Evolutionary conservation across 2,329 filamentous ascomycete species (phyloP).

Genomic region (Colletotrichum shisoi): DNA sequence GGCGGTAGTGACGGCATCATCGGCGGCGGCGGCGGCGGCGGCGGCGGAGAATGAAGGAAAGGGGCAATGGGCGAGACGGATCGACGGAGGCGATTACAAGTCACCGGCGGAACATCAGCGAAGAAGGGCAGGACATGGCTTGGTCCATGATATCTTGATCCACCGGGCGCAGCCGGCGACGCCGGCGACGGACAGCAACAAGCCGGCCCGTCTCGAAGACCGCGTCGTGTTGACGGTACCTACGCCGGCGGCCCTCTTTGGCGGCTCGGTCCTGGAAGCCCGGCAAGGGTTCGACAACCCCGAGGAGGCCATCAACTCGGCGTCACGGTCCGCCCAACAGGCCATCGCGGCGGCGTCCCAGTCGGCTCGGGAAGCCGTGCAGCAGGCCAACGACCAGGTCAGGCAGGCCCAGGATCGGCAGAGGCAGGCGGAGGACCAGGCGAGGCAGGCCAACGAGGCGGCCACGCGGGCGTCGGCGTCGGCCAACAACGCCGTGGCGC

Average conservation of each 20-base stretch:
- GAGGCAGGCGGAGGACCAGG: slow-evolving; percentile 40
- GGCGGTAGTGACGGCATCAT: neutral
- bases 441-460: slow-evolving; percentile 40
- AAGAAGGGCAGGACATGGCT: slow-evolving; percentile 8
- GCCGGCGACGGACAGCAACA: slow-evolving; percentile 22
- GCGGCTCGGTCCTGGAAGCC: neutral
- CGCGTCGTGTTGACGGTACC: slow-evolving; percentile 33
- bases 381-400: slow-evolving; percentile 41
- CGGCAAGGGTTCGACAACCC: slow-evolving; percentile 30
- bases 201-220: slow-evolving; percentile 27
- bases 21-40: slow-evolving; percentile 10
- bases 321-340: slow-evolving; percentile 36
- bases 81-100: slow-evolving; percentile 9
- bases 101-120: slow-evolving; percentile 21
- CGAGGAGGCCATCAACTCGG: slow-evolving; percentile 32
- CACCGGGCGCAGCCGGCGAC: slow-evolving; percentile 25
- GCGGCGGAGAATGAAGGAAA: slow-evolving; percentile 11
- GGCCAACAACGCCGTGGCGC: slow-evolving; percentile 37
- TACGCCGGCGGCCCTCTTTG: slow-evolving; percentile 32
- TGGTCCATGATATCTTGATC: neutral
- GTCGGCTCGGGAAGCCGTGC: slow-evolving; percentile 42
- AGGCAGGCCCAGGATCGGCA: slow-evolving; percentile 43
- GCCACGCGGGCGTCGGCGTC: slow-evolving; percentile 44
- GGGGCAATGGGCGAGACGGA: slow-evolving; percentile 22
- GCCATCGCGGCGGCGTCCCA: slow-evolving; percentile 35